Base-by-base conservation (phyloP, 1,139 yeast genomes). In the Citeromyces hawaiiensis region DNA sequence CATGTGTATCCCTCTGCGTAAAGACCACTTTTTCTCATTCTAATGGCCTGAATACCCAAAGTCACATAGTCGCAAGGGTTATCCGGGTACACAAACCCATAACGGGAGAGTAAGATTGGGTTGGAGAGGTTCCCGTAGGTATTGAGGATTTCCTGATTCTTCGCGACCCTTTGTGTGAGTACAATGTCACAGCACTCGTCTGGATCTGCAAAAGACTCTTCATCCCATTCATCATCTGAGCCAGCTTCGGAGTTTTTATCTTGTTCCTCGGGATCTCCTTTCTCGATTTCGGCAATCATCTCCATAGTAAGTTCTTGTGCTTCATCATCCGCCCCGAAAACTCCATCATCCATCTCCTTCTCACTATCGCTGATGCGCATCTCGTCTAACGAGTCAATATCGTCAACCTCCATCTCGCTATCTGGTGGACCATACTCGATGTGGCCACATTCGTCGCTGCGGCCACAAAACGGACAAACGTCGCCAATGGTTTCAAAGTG, bases 401-500 rank as follows among this genome's bases (percentile, higher is more conserved):
- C 55, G 5, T 49, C 56, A 1, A 45, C 49, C 10, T 56, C 59
- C 9, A 41, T 47, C 14, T 49, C 57, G 36, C 51, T 47, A 10
- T 50, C 56, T 1, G 57, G 59, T 3, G 52, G 56, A n/a, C 55
- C 56, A 29, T 45, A 44, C 18, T 50, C 52, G 37, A 60, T 57
- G 44, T 75, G 82, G 2, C 60, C 64, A 60, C 87, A 80, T 2
- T 63, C 73, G 11, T 59, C 65, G n/a, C 62, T 47, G 39, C 70
- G 78, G 5, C 96, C 96, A 64, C 96, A 87, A 19, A 57, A 52
- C 2, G 56, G 70, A 59, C 96, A 87, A 0, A 83, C 94, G 21
- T 72, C 77, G 25, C 70, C 80, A 27, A 72, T 64, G 37, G 88
- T 70, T 41, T 81, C 83, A 54, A 87, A 87, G 55, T 82, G 85